Evolutionary conservation across 768 basidiomycete genomes (phyloP).

Genomic region (Lentinula guzmanii): DNA sequence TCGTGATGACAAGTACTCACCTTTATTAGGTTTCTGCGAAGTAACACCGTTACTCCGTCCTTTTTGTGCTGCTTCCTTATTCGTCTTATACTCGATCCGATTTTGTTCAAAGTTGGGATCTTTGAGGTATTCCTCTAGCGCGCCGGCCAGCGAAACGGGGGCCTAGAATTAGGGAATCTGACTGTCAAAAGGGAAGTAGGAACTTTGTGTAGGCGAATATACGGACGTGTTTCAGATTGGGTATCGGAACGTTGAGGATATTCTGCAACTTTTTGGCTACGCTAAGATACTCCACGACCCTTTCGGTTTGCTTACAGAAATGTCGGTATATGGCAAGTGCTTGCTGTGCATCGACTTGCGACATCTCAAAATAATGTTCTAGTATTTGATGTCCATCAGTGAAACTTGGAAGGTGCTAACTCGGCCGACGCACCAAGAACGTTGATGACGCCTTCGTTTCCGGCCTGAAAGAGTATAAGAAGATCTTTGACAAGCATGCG

Average conservation of each 20-base stretch:
- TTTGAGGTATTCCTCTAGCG: slow-evolving; percentile 92
- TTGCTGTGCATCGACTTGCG: slow-evolving; percentile 81
- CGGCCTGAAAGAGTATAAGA: slow-evolving; percentile 90
- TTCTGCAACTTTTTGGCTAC: slow-evolving; percentile 93
- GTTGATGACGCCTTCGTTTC: slow-evolving; percentile 91
- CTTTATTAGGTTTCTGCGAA: background rate
- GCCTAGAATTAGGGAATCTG: slow-evolving; percentile 43
- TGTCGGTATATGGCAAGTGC: slow-evolving; percentile 86
- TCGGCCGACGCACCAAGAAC: slow-evolving; percentile 52
- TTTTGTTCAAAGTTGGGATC: slow-evolving; percentile 98
- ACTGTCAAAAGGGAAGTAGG: background rate
- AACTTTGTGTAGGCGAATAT: background rate
- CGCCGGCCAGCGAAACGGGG: slow-evolving; percentile 87
- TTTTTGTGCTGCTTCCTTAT: slow-evolving; percentile 60
- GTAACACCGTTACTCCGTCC: slow-evolving; percentile 15
- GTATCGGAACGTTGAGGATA: slow-evolving; percentile 88
- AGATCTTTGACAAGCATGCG: slow-evolving; percentile 96
- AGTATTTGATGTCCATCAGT: slow-evolving; percentile 26
- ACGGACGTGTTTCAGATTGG: slow-evolving; percentile 85
- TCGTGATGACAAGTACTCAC: background rate
- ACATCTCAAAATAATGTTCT: slow-evolving; percentile 99
- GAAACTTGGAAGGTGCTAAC: background rate
- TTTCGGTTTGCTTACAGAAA: slow-evolving; percentile 92
- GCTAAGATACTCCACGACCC: slow-evolving; percentile 86
- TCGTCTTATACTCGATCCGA: slow-evolving; percentile 83